phyloP scores from a whole-genome alignment of 202 grass and related monocot genomes.

The Setaria viridis region DNA sequence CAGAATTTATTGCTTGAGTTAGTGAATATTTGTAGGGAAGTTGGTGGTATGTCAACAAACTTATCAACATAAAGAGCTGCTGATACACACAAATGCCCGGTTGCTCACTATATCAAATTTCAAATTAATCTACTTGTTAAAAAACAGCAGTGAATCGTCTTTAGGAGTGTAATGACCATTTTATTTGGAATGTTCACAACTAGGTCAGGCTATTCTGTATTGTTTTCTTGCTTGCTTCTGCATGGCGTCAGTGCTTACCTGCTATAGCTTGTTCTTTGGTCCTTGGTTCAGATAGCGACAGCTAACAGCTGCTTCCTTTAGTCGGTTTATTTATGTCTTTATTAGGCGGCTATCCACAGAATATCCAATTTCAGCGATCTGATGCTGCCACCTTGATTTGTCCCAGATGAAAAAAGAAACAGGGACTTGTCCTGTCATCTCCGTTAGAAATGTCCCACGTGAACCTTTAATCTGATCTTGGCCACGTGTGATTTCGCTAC shows the following conservation, averaged over 20 bases:
- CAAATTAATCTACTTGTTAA: neutral
- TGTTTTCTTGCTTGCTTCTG: neutral
- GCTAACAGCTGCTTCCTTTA: neutral
- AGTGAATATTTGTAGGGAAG: neutral
- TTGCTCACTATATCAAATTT: neutral
- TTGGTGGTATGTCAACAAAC: neutral
- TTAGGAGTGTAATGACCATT: neutral
- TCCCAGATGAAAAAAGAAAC: neutral
- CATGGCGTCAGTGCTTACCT: slow-evolving; percentile 7
- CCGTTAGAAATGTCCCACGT: neutral
- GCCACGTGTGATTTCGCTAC: neutral
- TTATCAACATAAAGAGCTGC: neutral
- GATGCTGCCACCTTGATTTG: neutral
- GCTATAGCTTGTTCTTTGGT: neutral
- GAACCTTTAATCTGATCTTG: neutral
- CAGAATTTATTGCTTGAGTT: neutral
- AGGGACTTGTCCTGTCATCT: neutral
- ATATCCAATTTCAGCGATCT: neutral
- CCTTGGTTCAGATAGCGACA: neutral
- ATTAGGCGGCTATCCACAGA: neutral
- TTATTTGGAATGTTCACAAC: neutral
- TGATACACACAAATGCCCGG: neutral
- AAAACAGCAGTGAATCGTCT: neutral
- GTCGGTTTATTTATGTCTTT: neutral
- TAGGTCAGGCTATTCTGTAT: neutral